These are phyloP conservation scores for Bolboschoenus planiculmis DNA, from an alignment of 176 grass and related monocot species.

Conservation along the genomic window DNA sequence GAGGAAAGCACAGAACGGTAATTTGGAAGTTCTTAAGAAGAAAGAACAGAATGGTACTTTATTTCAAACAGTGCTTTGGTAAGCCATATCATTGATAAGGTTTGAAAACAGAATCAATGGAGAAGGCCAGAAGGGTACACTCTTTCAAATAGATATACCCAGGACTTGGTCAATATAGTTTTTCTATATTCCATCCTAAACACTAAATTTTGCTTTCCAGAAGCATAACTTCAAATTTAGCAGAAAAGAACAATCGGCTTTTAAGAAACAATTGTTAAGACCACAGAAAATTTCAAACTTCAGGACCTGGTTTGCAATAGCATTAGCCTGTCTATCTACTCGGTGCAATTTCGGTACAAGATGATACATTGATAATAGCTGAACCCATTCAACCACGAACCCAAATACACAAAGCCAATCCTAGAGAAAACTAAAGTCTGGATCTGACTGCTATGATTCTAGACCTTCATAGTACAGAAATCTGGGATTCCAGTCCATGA, in stretches of 20 bases:
- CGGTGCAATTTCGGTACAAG: background rate
- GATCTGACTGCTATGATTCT: background rate
- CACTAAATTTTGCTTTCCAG: background rate
- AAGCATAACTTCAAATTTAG: background rate
- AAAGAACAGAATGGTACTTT: background rate
- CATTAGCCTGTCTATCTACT: background rate
- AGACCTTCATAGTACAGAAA: background rate
- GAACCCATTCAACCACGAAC: background rate
- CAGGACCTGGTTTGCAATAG: background rate
- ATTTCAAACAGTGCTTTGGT: too few species aligned
- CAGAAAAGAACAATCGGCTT: background rate
- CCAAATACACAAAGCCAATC: background rate
- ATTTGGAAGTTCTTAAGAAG: background rate
- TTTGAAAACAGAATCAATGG: background rate
- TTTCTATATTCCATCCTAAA: background rate
- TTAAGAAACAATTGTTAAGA: background rate
- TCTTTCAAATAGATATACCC: too few species aligned
- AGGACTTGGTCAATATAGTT: background rate
- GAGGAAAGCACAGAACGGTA: background rate
- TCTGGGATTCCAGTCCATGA: background rate
- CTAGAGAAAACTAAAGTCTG: background rate
- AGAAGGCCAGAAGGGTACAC: background rate
- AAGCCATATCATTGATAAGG: too few species aligned
- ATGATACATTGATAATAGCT: background rate
- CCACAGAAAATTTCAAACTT: background rate